Conservation (phyloP, 805 yeast species). For the Saccharomycopsis fodiens region DNA sequence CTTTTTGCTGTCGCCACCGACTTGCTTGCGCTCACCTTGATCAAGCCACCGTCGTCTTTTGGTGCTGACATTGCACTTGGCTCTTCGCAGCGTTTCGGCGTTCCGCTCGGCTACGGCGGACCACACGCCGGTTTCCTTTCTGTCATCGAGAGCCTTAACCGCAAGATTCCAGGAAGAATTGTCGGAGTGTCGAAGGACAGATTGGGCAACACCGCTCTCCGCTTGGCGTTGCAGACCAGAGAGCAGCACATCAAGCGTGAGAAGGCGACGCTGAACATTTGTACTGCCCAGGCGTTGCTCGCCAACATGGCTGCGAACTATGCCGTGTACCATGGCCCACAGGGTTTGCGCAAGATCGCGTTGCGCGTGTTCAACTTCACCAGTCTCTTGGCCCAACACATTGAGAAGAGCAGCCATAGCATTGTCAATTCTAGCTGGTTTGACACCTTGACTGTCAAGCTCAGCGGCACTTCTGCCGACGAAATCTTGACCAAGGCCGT, state of each 20-base stretch:
- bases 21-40: conserved; percentile 75
- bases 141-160: conserved; percentile 66
- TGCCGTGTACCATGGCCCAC: conserved; percentile 93
- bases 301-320: conserved; percentile 96
- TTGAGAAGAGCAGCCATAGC: conserved; percentile 38
- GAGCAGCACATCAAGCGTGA: conserved; percentile 98
- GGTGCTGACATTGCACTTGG: conserved; percentile 94
- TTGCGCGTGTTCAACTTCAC: conserved; percentile 69
- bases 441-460: conserved; percentile 72
- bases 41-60: conserved; percentile 76
- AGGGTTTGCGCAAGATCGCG: conserved; percentile 76
- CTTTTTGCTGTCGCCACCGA: conserved; percentile 85
- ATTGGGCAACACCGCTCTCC: conserved; percentile 77
- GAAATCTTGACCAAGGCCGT: conserved; percentile 52
- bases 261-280: conserved; percentile 94
- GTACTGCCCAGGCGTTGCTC: conserved; percentile 94
- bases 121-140: conserved; percentile 98
- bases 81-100: conserved; percentile 92
- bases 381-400: conserved; percentile 54
- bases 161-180: conserved; percentile 95
- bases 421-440: conserved; percentile 63
- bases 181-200: conserved; percentile 92
- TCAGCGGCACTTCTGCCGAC: conserved; percentile 43
- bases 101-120: conserved; percentile 97
- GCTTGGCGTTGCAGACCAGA: conserved; percentile 94